Evolutionary conservation across 2,329 filamentous ascomycete genomes (phyloP).

Genomic region (Calonectria crousiana): DNA sequence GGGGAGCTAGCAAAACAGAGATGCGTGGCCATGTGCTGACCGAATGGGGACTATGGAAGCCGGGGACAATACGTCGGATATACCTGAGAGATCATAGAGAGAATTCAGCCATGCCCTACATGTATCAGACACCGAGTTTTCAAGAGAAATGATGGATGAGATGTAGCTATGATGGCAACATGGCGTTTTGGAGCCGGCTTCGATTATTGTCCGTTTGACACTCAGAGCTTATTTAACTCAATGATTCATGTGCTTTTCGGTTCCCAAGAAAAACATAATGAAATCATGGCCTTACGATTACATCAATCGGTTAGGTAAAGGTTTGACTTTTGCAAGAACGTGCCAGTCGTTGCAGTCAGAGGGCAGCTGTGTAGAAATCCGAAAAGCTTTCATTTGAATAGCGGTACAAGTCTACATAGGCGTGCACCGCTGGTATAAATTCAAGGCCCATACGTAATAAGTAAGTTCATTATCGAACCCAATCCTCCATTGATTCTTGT

Average conservation of each 20-base stretch:
- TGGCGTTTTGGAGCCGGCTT: constrained; percentile 15
- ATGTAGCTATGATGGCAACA: constrained; percentile 6
- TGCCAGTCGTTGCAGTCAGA: background rate
- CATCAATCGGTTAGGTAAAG: background rate
- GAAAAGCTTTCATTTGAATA: background rate
- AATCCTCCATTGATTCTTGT: background rate
- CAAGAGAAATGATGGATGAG: constrained; percentile 7
- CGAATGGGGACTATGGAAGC: background rate
- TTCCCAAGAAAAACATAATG: background rate
- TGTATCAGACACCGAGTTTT: constrained; percentile 19
- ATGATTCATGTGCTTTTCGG: background rate
- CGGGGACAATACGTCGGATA: constrained; percentile 32
- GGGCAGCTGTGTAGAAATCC: background rate
- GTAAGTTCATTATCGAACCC: background rate
- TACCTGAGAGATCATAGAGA: constrained; percentile 31
- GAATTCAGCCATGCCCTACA: constrained; percentile 29
- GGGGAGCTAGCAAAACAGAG: background rate
- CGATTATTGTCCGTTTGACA: constrained; percentile 6
- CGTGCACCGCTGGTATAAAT: background rate
- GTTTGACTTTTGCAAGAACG: too few relatives aligned
- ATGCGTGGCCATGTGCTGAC: background rate
- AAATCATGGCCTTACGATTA: background rate
- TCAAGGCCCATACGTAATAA: background rate
- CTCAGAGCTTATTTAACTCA: background rate
- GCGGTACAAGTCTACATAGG: background rate